phyloP scores from a whole-genome alignment of 805 yeast species.

The Candida nitratophila region DNA sequence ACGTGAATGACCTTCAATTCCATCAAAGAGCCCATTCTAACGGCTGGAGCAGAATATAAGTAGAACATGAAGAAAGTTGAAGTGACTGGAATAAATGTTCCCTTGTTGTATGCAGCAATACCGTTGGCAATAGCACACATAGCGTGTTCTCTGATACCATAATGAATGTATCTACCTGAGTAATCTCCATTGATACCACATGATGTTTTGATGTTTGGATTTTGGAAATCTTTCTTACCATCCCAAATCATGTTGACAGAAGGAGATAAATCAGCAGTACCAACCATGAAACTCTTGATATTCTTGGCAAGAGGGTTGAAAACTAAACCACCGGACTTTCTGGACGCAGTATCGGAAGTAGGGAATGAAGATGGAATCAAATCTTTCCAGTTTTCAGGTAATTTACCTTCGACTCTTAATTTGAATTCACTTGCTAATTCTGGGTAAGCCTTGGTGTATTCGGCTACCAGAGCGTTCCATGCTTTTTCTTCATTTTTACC shows the following conservation, averaged over 20 bases:
- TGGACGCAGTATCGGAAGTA: slow-evolving; percentile 16
- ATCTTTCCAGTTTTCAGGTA: slow-evolving; percentile 19
- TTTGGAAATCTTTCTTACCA: slow-evolving; percentile 25
- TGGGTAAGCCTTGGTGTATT: slow-evolving; percentile 20
- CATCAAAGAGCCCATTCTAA: slow-evolving; percentile 41
- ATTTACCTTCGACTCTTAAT: slow-evolving; percentile 21
- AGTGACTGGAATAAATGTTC: slow-evolving; percentile 31
- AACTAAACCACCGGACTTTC: slow-evolving; percentile 23
- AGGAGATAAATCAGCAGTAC: slow-evolving; percentile 30
- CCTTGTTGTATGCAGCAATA: slow-evolving; percentile 26
- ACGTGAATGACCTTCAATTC: slow-evolving; percentile 41
- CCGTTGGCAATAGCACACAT: slow-evolving; percentile 29
- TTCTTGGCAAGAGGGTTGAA: slow-evolving; percentile 22
- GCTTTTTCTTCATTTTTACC: slow-evolving; percentile 17
- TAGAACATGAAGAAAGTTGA: slow-evolving; percentile 31
- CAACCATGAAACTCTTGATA: slow-evolving; percentile 23
- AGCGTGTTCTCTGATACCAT: slow-evolving; percentile 29
- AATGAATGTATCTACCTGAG: slow-evolving; percentile 25
- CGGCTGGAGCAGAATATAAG: slow-evolving; percentile 45
- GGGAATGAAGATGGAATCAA: slow-evolving; percentile 15
- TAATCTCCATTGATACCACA: slow-evolving; percentile 26
- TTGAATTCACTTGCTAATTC: slow-evolving; percentile 20
- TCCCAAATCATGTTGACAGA: slow-evolving; percentile 26
- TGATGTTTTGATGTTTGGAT: slow-evolving; percentile 15
- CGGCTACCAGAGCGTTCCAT: slow-evolving; percentile 19